phyloP scores from a whole-genome alignment of 1,139 yeast genomes.

The Arxiozyma slooffiae region DNA sequence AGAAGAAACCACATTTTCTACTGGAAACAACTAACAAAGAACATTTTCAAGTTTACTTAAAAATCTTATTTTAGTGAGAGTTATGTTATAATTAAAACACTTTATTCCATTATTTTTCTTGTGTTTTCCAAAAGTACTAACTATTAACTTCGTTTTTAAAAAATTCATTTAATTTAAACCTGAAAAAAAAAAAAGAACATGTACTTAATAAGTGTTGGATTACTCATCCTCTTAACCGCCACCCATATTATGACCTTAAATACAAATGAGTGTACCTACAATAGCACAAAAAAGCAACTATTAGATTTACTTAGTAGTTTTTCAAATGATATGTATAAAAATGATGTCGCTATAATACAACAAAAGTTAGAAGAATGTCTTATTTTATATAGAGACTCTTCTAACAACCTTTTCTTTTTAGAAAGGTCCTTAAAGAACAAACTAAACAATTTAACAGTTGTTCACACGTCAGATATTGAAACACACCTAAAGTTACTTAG shows the following conservation, averaged over 20 bases:
- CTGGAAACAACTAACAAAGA: background rate
- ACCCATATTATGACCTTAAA: background rate
- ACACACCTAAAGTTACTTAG: background rate
- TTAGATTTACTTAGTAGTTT: background rate
- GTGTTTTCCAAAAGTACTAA: no score
- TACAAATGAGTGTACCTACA: background rate
- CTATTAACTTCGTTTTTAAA: no score
- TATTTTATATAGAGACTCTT: background rate
- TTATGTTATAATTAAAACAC: background rate
- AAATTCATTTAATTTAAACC: background rate
- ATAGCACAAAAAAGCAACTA: background rate
- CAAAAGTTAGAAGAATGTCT: background rate
- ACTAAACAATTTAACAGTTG: background rate
- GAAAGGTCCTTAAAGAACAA: background rate
- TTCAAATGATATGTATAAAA: background rate
- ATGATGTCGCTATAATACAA: background rate
- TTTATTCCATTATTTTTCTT: no score
- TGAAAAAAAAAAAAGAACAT: no score
- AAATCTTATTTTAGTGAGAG: no score
- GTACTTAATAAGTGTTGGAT: background rate
- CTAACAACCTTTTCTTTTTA: background rate
- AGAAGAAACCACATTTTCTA: no score
- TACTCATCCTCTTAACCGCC: background rate
- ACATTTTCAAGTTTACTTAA: background rate
- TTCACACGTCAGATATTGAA: background rate